Evolutionary conservation across 371 early-diverging fungal genomes (phyloP).

Genomic region (Lichtheimia corymbifera): DNA sequence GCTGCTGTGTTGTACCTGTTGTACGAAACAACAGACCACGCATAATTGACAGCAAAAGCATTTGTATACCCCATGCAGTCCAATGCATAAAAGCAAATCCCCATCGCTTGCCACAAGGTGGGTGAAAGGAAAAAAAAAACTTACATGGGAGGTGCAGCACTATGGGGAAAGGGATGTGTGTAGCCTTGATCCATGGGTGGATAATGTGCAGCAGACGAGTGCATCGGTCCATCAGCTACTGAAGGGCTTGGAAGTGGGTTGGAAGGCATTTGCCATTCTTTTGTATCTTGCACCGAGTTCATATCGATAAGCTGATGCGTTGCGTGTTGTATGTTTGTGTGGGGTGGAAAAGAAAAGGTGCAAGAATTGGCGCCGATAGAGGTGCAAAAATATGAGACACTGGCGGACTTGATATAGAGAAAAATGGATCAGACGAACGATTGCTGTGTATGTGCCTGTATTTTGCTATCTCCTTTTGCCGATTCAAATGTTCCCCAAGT

Average conservation of each 20-base stretch:
- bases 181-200: conserved; percentile 31
- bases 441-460: background rate
- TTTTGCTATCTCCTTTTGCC: background rate
- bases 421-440: background rate
- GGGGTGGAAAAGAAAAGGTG: conserved; percentile 5
- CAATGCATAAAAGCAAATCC: no score
- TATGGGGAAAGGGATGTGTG: conserved; percentile 28
- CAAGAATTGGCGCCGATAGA: conserved; percentile 2
- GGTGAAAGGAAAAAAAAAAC: conserved; percentile 12
- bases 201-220: conserved; percentile 23
- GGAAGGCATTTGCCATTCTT: conserved; percentile 44
- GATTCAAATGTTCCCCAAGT: background rate
- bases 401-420: background rate
- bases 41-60: conserved; percentile 29
- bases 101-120: background rate
- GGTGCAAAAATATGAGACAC: conserved; percentile 6
- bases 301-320: conserved; percentile 14
- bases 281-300: conserved; percentile 39
- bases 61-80: background rate
- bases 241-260: conserved; percentile 29
- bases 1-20: conserved; percentile 8
- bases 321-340: no score
- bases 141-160: conserved; percentile 40
- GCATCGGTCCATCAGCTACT: conserved; percentile 24
- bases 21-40: conserved; percentile 20